Evolutionary conservation across 1,284 basidiomycete species (phyloP), one percentile per base, ranked within the genome.

Genomic region (Ceratobasidium sp.): DNA sequence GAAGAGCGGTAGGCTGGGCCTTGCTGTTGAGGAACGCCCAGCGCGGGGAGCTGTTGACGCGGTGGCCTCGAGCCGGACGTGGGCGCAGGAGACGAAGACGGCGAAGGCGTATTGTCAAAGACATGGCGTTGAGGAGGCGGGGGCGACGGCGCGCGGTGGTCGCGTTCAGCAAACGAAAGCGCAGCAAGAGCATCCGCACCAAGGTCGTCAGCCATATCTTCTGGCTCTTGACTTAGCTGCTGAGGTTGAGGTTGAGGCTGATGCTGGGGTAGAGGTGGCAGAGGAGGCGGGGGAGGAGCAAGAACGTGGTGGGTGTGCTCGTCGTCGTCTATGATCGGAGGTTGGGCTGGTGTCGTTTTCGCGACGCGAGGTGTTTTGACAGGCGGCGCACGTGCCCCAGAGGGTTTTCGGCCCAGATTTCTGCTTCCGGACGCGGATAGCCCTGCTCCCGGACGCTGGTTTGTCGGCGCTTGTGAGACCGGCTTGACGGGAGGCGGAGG

Each of bases 361-460:
- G 66, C 70, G 66, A 71, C 59, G 49, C 62, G 66, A 14, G 62
- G 58, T 57, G 73, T 75, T 71, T 73, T 75, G 16, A 79, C 82
- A 50, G 87, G 84, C 69, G 86, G 89, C 59, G 91, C 93, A 88
- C 94, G 91, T 87, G 94, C 93, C 47, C 93, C 94, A 54, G 92
- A 92, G 18, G 94, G 94, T 79, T 90, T 91, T 78, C 90, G 86
- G 77, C 89, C 89, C 52, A 91, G 78, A 38, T 80, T 70, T 49
- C 54, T 58, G 55, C 67, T 59, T 54, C 70, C 70, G 70, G 58
- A 16, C 16, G 38, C 41, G 30, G 67, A 50, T 18, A 58, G n/a
- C 5, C 69, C 57, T 50, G 69, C 13, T n/a, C 8, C 55, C 9
- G 57, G 1, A 9, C 63, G 63, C 50, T 41, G 18, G 28, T 14